A percentile compares a stretch with the other conserved stretches of the same genome.
phyloP scores from a whole-genome alignment of 345 rosid species.

The Eucalyptus rudis region DNA sequence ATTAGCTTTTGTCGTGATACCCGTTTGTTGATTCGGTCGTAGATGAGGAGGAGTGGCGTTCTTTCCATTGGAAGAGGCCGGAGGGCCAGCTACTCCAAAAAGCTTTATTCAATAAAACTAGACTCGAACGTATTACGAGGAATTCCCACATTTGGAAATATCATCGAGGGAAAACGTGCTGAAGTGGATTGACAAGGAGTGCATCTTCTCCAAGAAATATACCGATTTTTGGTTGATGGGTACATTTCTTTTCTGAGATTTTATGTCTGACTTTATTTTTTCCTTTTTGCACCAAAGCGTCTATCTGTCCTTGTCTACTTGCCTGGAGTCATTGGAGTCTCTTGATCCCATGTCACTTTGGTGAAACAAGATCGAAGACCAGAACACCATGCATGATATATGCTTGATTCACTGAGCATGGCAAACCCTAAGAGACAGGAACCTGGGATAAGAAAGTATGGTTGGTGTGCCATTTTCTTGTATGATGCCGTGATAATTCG shows the following conservation, averaged over 20 bases:
- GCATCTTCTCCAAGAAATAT: constrained; percentile 27
- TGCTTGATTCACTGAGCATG: constrained; percentile 26
- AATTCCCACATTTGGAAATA: not conserved
- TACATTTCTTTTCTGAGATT: not conserved
- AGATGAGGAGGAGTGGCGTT: too few relatives aligned
- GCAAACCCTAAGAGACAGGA: constrained; percentile 8
- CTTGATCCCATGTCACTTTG: constrained; percentile 10
- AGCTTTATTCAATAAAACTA: too few relatives aligned
- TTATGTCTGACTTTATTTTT: too few relatives aligned
- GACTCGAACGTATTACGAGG: too few relatives aligned
- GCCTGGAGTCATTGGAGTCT: not conserved
- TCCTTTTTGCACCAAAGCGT: not conserved
- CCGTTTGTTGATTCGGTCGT: too few relatives aligned
- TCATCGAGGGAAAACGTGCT: constrained; percentile 8
- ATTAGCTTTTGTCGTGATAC: too few relatives aligned
- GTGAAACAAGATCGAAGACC: constrained; percentile 5
- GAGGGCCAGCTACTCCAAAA: too few relatives aligned
- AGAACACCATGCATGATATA: not conserved
- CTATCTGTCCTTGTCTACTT: not conserved
- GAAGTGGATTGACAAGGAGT: constrained; percentile 19
- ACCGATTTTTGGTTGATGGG: constrained; percentile 29
- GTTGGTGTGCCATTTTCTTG: too few relatives aligned
- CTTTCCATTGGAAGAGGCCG: too few relatives aligned
- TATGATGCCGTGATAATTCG: too few relatives aligned
- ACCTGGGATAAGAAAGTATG: too few relatives aligned